Evolutionary conservation across 345 rosid species (phyloP), one percentile per base, ranked within the genome.

Genomic region (Rubroshorea leprosula): DNA sequence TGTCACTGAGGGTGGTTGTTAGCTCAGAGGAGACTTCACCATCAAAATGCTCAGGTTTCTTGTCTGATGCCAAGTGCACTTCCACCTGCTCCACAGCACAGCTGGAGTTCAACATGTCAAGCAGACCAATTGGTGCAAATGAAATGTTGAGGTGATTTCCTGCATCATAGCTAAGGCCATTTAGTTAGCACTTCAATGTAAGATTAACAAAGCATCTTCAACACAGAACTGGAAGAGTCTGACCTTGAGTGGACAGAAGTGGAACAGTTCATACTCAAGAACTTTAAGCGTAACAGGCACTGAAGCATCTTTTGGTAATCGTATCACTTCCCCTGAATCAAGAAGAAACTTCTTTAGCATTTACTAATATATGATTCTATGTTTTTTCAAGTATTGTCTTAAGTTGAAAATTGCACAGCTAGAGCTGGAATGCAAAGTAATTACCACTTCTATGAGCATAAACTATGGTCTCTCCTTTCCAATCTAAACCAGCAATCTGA

Each of bases 181-280:
- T 70, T 29, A 67, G 57, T 68, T 21, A 55, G 27, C 58, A 7
- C 41, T 35, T 45, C 15, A 22, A 2, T 4, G 25, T 44, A 23
- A 9, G 20, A 52, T 35, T 13, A 41, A 26, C 0, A 35, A 9
- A 13, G 20, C 17, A 39, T 21, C 45, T 22, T 22, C 22, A 43
- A 44, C 31, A 11, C 13, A 60, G 6, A 2, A n/a, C 26, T 1
- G 49, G 21, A n/a, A n/a, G n/a, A n/a, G n/a, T 29, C 62, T 60
- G 44, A 84, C 98, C 84, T 84, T 73, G 35, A 92, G 54, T 0
- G 97, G 98, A 68, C 82, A 85, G 71, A 93, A 62, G 66, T 89
- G 96, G 88, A 80, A 93, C 41, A 93, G 76, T 66, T 93, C 96
- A 19, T 93, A 93, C 62, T 93, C 94, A 0, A 93, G 90, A 57